Base-by-base conservation (phyloP, 176 grass and related monocot species). In the Eleusine indica region DNA sequence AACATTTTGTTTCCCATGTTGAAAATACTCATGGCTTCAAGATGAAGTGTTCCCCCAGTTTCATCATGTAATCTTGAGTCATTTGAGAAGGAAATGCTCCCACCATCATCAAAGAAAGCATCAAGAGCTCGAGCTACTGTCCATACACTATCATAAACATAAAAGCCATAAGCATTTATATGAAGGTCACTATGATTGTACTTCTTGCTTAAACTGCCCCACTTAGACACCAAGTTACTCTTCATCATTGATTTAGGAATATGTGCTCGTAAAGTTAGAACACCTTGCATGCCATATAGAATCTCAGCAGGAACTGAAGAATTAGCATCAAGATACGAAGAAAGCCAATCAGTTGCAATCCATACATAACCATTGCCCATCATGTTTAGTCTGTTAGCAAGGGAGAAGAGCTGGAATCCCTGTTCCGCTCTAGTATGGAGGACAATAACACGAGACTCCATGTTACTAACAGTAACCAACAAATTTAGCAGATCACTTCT, bases 121-220 rank as follows among this genome's bases (percentile, higher is more conserved):
- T 98, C 91, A 80, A 95, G 41, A 66, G 93, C 93, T 35, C 81
- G 86, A 28, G 96, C 96, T 72, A 98, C 67, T 46, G 83, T 65
- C 96, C 96, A 98, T 71, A 98, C 89, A 43, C 91, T 88, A 90
- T 98, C 96, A 81, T 98, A 98, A 62, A 92, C 93, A 83, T 94
- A 88, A 57, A 93, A 81, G 35, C 77, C 96, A 61, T 95, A 95
- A 57, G 89, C 74, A 75, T 73, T 95, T 18, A 84, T 40, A 21
- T 51, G 87, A 77, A 94, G 78, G 70, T 80, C 51, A 56, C 85
- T 94, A 61, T 88, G 68, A 65, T 85, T 91, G 42, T 93, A 93
- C 40, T 87, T 93, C 81, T 89, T 92, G 73, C 73, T 90, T 70
- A 87, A 67, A 25, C 54, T 79, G 58, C 80, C 88, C 96, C 96